Evolutionary conservation across 2,329 filamentous ascomycete species (phyloP), one percentile per base, ranked within the genome.

Genomic region (Ampelomyces quisqualis): DNA sequence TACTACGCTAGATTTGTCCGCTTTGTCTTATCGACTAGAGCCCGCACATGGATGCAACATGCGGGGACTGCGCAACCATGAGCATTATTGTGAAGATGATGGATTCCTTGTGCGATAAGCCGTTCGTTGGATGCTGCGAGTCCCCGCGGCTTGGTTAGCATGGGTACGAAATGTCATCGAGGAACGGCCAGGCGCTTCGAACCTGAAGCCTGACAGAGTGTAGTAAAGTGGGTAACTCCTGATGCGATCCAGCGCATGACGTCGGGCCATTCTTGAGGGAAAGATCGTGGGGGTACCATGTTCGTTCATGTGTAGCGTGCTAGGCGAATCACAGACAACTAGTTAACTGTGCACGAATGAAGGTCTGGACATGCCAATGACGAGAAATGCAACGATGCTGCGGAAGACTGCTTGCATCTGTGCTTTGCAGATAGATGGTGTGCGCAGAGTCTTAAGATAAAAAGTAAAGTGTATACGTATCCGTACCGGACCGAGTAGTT

Each of bases 391-490:
- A 14, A 28, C 26, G 15, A 14, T 10, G 26, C 4, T 28, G 15
- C n/a, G 34, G 13, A 37, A 20, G 34, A 18, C 23, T 34, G 32
- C n/a, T 34, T 34, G 32, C 32, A 22, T 35, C 24, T 37, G 17
- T 14, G 4, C 13, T 14, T 11, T 22, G 14, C 7, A 15, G 4
- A 22, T 34, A 13, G 3, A 18, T 22, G 31, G 6, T 19, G n/a
- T 33, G 31, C 8, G 6, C 9, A 19, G 10, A 13, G n/a, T n/a
- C n/a, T n/a, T n/a, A n/a, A n/a, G n/a, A n/a, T n/a, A n/a, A n/a
- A n/a, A n/a, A n/a, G n/a, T n/a, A n/a, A n/a, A n/a, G n/a, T n/a
- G n/a, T n/a, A n/a, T n/a, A n/a, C n/a, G n/a, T n/a, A n/a, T n/a
- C n/a, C n/a, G n/a, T n/a, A n/a, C n/a, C n/a, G n/a, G 6, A 14